Base-by-base conservation (phyloP, 345 rosid species). In the Cardamine resedifolia region DNA sequence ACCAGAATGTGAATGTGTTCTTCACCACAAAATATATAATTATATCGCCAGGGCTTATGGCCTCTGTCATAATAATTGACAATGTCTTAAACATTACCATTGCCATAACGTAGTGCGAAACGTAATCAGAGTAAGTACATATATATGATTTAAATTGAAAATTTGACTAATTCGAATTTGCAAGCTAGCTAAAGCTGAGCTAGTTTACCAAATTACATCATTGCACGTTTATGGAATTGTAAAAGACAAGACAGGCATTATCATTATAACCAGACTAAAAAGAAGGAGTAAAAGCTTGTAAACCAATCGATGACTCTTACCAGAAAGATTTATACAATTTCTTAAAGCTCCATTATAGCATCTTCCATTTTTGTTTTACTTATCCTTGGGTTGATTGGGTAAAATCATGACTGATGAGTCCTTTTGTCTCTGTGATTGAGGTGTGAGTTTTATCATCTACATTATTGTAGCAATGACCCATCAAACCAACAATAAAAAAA, bases 131-230 rank as follows among this genome's bases (percentile, higher is more conserved):
- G 20, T 28, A 44, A 45, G 30, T n/a, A n/a, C n/a, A n/a, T n/a
- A n/a, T 20, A 64, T 10, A 38, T 66, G 44, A 74, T 66, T 73
- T 74, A 49, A 26, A 50, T 43, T 60, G 6, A 23, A 31, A 50
- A 19, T 15, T 74, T 34, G 80, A 77, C 76, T 71, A 64, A 50
- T 71, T 77, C 72, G 62, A 70, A 64, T 21, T 55, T 64, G 67
- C 66, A 34, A 76, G 79, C 65, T 43, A 76, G 75, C 74, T 60
- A 68, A 68, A 68, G 79, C 70, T 69, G 74, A 76, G 74, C 79
- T 76, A 70, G 66, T 76, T 70, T 45, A 76, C 53, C 66, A 55
- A 77, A 24, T 77, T 45, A 77, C 80, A 77, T 71, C 76, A 77
- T 71, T 71, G 76, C 76, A 77, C 76, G 76, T 70, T 58, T 56